Conservation (phyloP, 192 early-diverging fungal species). For the Thamnidium elegans region DNA sequence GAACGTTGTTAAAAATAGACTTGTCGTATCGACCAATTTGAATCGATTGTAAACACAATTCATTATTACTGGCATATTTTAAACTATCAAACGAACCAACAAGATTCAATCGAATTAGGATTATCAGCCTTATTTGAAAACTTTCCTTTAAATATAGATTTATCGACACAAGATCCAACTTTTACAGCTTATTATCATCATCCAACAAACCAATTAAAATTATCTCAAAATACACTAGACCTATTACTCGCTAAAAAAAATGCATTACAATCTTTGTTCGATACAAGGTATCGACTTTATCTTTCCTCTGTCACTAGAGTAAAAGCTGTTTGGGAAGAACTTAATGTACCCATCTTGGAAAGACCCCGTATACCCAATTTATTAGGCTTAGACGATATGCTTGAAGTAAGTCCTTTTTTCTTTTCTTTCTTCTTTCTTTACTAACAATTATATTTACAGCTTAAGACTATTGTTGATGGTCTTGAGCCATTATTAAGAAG, state of each 20-base stretch:
- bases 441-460: not conserved
- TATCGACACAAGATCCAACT: conserved; percentile 5
- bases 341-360: conserved; percentile 15
- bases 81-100: not conserved
- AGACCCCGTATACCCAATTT: conserved; percentile 8
- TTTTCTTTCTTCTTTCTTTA: not conserved
- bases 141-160: conserved; percentile 8
- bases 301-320: conserved; percentile 22
- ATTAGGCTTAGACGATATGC: conserved; percentile 18
- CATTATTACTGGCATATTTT: conserved; percentile 30
- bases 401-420: conserved; percentile 19
- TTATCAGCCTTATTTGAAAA: conserved; percentile 14
- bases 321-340: conserved; percentile 30
- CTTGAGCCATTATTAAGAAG: not conserved
- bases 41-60: conserved; percentile 14
- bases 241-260: conserved; percentile 32
- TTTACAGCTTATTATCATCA: conserved; percentile 9
- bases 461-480: not conserved
- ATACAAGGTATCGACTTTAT: conserved; percentile 37
- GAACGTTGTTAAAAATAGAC: conserved; percentile 4
- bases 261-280: conserved; percentile 35
- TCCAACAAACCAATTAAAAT: conserved; percentile 36
- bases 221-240: conserved; percentile 39
- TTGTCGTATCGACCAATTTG: conserved; percentile 14
- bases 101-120: conserved; percentile 23